phyloP scores from a whole-genome alignment of 257 asterid species.

The Fraxinus quadrangulata region DNA sequence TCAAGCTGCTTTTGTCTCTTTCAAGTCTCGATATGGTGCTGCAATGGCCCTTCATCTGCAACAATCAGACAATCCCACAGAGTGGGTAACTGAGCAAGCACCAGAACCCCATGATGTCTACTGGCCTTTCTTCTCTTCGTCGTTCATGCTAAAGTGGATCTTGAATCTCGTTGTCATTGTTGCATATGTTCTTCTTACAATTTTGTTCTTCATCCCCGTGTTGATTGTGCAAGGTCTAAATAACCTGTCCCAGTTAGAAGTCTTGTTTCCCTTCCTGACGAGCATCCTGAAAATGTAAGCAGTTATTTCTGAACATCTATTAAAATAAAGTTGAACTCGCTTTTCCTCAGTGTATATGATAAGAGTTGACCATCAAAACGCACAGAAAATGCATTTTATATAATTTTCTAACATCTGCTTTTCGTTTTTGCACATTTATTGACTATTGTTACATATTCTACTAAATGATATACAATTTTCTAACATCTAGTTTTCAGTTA shows the following conservation, averaged over 20 bases:
- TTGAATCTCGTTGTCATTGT: constrained; percentile 59
- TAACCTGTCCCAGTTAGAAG: constrained; percentile 81
- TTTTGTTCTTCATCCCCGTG: constrained; percentile 80
- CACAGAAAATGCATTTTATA: background rate
- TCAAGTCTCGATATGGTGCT: constrained; percentile 80
- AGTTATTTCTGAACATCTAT: background rate
- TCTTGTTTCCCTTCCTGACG: constrained; percentile 74
- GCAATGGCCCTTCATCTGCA: constrained; percentile 65
- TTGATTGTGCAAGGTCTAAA: constrained; percentile 89
- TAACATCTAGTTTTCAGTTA: background rate
- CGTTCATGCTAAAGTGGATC: constrained; percentile 74
- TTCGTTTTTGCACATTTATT: background rate
- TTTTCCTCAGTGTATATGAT: background rate
- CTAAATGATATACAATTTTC: background rate
- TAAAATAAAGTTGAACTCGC: background rate
- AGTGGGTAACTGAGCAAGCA: constrained; percentile 91
- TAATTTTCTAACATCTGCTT: background rate
- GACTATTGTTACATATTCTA: background rate
- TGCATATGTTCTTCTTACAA: constrained; percentile 56
- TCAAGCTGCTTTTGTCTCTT: constrained; percentile 94
- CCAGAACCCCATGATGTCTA: constrained; percentile 89
- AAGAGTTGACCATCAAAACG: background rate
- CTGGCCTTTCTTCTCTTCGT: constrained; percentile 95
- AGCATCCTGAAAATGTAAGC: constrained; percentile 68
- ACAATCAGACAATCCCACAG: constrained; percentile 80